These are phyloP conservation scores for Debaryomyces nepalensis DNA, from an alignment of 1,139 yeast species.

Conservation along the genomic window DNA sequence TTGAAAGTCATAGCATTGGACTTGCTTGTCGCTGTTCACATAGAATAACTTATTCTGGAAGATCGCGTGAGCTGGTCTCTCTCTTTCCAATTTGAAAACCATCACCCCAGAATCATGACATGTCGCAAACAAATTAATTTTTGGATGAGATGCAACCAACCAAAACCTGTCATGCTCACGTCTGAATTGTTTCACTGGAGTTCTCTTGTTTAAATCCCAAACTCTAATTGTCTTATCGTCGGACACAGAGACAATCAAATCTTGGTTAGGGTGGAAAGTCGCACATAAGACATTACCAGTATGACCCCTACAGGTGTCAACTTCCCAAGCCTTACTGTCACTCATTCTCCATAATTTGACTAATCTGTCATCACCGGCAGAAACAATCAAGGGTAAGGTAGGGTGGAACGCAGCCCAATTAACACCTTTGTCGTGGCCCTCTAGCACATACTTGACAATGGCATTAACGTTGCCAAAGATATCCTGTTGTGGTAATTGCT, in stretches of 20 bases:
- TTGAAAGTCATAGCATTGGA: conserved; percentile 75
- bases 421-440: conserved; percentile 98
- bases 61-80: conserved; percentile 86
- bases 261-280: conserved; percentile 92
- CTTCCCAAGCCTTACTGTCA: conserved; percentile 98
- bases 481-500: conserved; percentile 81
- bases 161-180: conserved; percentile 95
- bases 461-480: conserved; percentile 95
- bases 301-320: conserved; percentile 97
- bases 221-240: conserved; percentile 97
- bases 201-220: conserved; percentile 95
- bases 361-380: conserved; percentile 96
- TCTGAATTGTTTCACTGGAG: conserved; percentile 92
- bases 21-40: conserved; percentile 84
- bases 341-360: conserved; percentile 98
- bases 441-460: conserved; percentile 91
- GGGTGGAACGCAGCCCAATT: conserved; percentile 99
- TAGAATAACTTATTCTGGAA: conserved; percentile 74
- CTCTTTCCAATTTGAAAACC: conserved; percentile 97
- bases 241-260: conserved; percentile 87
- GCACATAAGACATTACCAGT: conserved; percentile 90
- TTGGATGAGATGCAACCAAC: conserved; percentile 89
- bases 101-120: conserved; percentile 98
- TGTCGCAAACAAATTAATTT: conserved; percentile 89
- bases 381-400: conserved; percentile 89